These are phyloP conservation scores for Hygrophoropsis aurantiaca DNA, from an alignment of 768 basidiomycete species.

Conservation along the genomic window DNA sequence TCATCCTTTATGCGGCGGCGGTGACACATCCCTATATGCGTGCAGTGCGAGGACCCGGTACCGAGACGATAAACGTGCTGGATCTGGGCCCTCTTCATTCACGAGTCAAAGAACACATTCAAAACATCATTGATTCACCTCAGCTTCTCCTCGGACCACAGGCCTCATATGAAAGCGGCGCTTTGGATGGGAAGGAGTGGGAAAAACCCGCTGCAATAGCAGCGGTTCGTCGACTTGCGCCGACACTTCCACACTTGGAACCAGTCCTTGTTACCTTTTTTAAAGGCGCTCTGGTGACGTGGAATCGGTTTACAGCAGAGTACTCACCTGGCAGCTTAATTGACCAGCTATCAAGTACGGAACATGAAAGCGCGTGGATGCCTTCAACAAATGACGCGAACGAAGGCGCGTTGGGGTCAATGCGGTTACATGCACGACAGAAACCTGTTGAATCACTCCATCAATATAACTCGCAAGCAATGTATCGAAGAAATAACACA, in stretches of 20 bases:
- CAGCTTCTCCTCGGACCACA: constrained; percentile 17
- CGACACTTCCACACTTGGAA: constrained; percentile 28
- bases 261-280: constrained; percentile 15
- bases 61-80: constrained; percentile 17
- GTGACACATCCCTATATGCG: constrained; percentile 29
- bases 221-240: constrained; percentile 41
- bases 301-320: constrained; percentile 10
- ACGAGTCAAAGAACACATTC: constrained; percentile 1
- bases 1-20: constrained; percentile 24
- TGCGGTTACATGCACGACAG: neutral
- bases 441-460: neutral
- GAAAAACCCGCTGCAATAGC: constrained; percentile 21
- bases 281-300: constrained; percentile 9
- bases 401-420: constrained; percentile 16
- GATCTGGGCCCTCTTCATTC: constrained; percentile 26
- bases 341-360: neutral
- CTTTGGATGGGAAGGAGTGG: constrained; percentile 27
- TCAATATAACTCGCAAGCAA: neutral
- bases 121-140: constrained; percentile 19
- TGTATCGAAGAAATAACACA: neutral
- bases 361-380: constrained; percentile 10
- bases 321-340: constrained; percentile 10
- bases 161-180: constrained; percentile 11
- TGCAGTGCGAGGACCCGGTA: constrained; percentile 15
- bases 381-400: constrained; percentile 18